These are phyloP conservation scores for Pythium aristosporum DNA, from an alignment of 352 stramenopile species.

Conservation along the genomic window DNA sequence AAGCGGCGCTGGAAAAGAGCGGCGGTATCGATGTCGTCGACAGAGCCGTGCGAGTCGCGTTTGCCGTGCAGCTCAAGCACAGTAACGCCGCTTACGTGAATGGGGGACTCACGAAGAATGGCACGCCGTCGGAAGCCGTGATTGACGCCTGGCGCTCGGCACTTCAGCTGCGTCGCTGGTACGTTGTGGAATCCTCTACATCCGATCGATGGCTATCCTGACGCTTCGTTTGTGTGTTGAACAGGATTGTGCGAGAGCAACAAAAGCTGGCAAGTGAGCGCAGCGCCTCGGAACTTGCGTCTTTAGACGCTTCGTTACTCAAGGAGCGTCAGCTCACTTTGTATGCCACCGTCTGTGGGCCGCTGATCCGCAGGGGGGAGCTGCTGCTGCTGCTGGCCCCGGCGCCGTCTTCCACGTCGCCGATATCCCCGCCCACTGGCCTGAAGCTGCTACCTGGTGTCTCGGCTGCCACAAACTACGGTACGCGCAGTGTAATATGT, in stretches of 20 bases:
- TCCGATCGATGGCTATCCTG: too few relatives aligned
- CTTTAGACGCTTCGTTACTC: conserved; percentile 10
- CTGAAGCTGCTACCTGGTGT: conserved; percentile 78
- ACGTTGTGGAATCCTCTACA: conserved; percentile 2
- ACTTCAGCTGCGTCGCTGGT: conserved; percentile 82
- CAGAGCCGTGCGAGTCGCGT: conserved; percentile 72
- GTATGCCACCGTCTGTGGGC: conserved; percentile 81
- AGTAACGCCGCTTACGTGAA: conserved; percentile 74
- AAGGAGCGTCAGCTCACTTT: conserved; percentile 71
- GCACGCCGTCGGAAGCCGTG: conserved; percentile 57
- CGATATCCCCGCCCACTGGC: conserved; percentile 18
- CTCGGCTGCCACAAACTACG: conserved; percentile 51
- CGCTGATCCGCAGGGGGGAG: conserved; percentile 66
- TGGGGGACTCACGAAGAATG: conserved; percentile 57
- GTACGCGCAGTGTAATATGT: conserved; percentile 25
- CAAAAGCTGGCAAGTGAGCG: conserved; percentile 67
- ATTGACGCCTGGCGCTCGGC: conserved; percentile 75
- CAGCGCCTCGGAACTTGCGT: neutral
- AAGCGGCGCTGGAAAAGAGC: conserved; percentile 83
- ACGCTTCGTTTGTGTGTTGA: neutral
- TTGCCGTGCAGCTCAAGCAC: conserved; percentile 81
- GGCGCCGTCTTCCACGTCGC: conserved; percentile 21
- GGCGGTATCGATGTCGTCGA: conserved; percentile 80
- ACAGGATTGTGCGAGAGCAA: conserved; percentile 86
- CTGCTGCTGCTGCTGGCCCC: conserved; percentile 64